phyloP scores from a whole-genome alignment of 805 yeast species.

The Nakazawaea wickerhamii region DNA sequence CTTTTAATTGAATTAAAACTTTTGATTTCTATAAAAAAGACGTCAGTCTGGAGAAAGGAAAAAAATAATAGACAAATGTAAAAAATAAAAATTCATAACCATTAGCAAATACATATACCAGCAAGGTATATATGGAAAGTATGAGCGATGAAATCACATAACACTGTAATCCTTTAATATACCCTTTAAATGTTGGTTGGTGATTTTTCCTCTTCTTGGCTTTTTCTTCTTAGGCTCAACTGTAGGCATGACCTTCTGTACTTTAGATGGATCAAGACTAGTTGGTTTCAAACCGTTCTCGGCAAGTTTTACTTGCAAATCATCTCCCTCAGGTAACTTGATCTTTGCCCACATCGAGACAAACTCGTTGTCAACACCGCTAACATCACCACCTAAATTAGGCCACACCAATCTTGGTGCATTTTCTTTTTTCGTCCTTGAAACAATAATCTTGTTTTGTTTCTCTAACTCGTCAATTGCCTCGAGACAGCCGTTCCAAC shows the following conservation, averaged over 20 bases:
- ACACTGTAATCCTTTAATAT: conserved; percentile 73
- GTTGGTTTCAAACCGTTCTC: conserved; percentile 94
- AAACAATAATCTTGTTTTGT: conserved; percentile 71
- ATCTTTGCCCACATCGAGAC: conserved; percentile 75
- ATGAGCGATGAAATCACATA: not conserved
- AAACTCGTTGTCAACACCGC: conserved; percentile 74
- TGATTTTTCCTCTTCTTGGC: conserved; percentile 88
- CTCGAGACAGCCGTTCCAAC: conserved; percentile 87
- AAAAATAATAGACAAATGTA: no score
- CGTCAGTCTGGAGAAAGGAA: not conserved
- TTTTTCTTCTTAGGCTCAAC: conserved; percentile 73
- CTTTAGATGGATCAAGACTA: conserved; percentile 93
- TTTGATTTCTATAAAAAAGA: not conserved
- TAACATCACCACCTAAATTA: conserved; percentile 58
- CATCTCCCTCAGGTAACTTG: conserved; percentile 76
- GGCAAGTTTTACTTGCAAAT: conserved; percentile 69
- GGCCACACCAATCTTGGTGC: conserved; percentile 93
- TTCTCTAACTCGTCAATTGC: conserved; percentile 76
- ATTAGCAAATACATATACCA: not conserved
- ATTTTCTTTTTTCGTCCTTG: conserved; percentile 89
- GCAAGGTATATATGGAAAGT: no score
- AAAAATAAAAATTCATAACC: no score
- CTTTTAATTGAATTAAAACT: not conserved
- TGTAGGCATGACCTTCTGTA: conserved; percentile 50
- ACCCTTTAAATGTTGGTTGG: conserved; percentile 96